Percentiles rank a stretch among this genome's conserved stretches.
phyloP scores from a whole-genome alignment of 2,329 filamentous ascomycete genomes.

The Ophiosphaerella herpotricha region DNA sequence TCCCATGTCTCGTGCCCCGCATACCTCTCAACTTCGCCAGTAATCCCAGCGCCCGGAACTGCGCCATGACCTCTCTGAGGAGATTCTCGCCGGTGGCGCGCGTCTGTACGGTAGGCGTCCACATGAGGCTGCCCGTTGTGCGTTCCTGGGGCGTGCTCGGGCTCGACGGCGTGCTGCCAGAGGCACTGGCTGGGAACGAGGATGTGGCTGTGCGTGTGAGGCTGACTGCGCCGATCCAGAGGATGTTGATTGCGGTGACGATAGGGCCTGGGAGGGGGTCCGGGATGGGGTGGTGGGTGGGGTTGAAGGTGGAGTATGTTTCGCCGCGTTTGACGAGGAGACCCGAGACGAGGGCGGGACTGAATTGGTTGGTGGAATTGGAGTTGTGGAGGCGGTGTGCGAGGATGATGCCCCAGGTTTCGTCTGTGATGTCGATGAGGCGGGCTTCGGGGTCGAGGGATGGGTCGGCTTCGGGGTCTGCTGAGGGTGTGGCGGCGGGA shows the following conservation, averaged over 20 bases:
- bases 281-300: slow-evolving; percentile 16
- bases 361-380: slow-evolving; percentile 40
- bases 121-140: slow-evolving; percentile 37
- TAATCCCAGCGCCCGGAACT: slow-evolving; percentile 71
- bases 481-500: slow-evolving; percentile 68
- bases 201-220: slow-evolving; percentile 37
- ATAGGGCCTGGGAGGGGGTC: slow-evolving; percentile 38
- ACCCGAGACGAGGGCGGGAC: slow-evolving; percentile 48
- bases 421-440: slow-evolving; percentile 73
- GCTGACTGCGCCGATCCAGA: slow-evolving; percentile 52
- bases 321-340: slow-evolving; percentile 50
- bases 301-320: slow-evolving; percentile 13
- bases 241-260: slow-evolving; percentile 49
- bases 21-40: slow-evolving; percentile 69
- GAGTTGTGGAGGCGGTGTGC: slow-evolving; percentile 59
- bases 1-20: slow-evolving; percentile 60
- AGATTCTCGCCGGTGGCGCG: slow-evolving; percentile 59
- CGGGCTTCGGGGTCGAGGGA: slow-evolving; percentile 65
- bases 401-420: slow-evolving; percentile 75
- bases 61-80: slow-evolving; percentile 70
- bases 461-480: slow-evolving; percentile 46
- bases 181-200: slow-evolving; percentile 32
- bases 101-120: slow-evolving; percentile 40
- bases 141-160: slow-evolving; percentile 10
- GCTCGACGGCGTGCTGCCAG: slow-evolving; percentile 11